Percentiles rank a stretch among this genome's conserved stretches.
phyloP scores from a whole-genome alignment of 1,284 basidiomycete species.

The Somion occarium region DNA sequence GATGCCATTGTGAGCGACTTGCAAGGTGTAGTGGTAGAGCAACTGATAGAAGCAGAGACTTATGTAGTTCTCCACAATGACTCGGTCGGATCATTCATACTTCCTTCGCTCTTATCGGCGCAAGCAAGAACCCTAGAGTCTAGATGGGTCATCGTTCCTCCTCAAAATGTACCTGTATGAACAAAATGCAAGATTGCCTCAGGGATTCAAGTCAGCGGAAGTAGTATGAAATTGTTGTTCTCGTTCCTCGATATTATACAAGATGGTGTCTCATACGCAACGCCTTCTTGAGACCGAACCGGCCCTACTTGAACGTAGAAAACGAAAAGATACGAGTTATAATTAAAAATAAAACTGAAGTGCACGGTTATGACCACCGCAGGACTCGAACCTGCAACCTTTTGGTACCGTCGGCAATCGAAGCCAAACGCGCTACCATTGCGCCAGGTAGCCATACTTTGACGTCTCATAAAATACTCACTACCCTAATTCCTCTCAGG shows the following conservation, averaged over 20 bases:
- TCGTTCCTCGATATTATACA: no score
- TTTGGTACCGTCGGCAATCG: conserved; percentile 43
- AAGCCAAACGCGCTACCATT: conserved; percentile 89
- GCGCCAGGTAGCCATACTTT: conserved; percentile 58
- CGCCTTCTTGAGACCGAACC: no score
- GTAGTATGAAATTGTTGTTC: no score
- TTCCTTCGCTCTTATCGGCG: not conserved
- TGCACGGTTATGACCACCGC: conserved; percentile 52
- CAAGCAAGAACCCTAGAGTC: no score
- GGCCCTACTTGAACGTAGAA: no score
- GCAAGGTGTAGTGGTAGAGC: not conserved
- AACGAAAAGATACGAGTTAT: no score
- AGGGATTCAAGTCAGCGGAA: no score
- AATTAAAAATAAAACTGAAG: conserved; percentile 20
- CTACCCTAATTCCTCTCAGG: not conserved
- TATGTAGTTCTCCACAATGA: not conserved
- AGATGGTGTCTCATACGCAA: no score
- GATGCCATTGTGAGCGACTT: conserved; percentile 30
- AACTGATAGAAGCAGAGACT: not conserved
- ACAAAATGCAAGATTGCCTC: no score
- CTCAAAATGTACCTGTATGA: no score
- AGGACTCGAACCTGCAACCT: conserved; percentile 87
- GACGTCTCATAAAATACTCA: not conserved
- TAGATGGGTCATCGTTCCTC: no score
- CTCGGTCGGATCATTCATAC: conserved; percentile 4